These are phyloP conservation scores for Aegle marmelos DNA, from an alignment of 345 rosid genomes.

Conservation along the genomic window DNA sequence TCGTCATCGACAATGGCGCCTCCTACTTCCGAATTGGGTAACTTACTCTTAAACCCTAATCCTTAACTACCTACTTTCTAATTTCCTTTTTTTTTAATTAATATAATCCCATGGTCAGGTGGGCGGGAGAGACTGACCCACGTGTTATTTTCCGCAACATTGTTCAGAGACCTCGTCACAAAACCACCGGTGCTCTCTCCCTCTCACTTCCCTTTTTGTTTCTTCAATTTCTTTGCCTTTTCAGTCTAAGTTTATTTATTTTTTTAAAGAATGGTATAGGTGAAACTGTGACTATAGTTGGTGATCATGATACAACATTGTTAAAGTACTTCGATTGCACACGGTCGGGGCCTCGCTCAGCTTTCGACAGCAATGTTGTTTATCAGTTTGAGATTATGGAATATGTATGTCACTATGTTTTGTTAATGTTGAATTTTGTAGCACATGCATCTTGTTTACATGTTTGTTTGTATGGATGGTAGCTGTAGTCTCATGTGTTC, in stretches of 20 bases:
- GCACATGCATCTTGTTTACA: not conserved
- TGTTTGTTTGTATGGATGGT: not conserved
- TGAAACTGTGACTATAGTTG: constrained; percentile 87
- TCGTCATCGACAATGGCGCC: constrained; percentile 97
- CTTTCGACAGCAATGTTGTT: constrained; percentile 91
- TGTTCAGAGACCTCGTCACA: constrained; percentile 97
- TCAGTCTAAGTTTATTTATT: not conserved
- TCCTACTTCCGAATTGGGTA: constrained; percentile 97
- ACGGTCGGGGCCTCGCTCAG: constrained; percentile 87
- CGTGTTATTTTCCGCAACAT: constrained; percentile 91
- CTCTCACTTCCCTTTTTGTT: not conserved
- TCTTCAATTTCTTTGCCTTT: not conserved
- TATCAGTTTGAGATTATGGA: constrained; percentile 96
- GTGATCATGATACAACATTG: constrained; percentile 72
- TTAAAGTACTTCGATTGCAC: constrained; percentile 92
- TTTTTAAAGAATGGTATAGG: constrained; percentile 37
- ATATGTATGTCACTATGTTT: constrained; percentile 48
- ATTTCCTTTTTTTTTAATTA: no score
- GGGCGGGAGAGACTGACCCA: constrained; percentile 98
- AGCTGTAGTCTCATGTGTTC: not conserved
- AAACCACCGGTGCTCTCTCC: constrained; percentile 59
- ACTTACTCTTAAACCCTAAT: constrained; percentile 31
- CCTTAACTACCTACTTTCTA: not conserved
- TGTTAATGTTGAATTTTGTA: not conserved
- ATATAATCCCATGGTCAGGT: constrained; percentile 35